A percentile compares a stretch with the other conserved stretches of the same genome.
Conservation (phyloP, 805 yeast genomes). For the Wickerhamiella nectarea region DNA sequence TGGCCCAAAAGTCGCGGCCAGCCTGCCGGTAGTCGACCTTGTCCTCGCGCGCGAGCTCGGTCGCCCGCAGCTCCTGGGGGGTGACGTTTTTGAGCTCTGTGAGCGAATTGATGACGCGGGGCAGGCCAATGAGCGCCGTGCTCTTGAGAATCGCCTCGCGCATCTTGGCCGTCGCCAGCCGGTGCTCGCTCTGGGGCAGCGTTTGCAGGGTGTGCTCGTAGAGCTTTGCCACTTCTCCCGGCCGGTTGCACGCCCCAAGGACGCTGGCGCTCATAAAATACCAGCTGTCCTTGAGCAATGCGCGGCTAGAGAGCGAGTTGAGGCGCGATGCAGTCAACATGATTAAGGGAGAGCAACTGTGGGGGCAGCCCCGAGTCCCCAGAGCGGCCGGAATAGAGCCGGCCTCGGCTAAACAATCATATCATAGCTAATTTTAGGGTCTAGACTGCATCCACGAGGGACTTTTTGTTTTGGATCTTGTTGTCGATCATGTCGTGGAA, state of each 20-base stretch:
- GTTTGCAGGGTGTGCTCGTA: slow-evolving; percentile 51
- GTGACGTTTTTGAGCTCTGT: slow-evolving; percentile 50
- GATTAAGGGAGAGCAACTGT: too few species aligned
- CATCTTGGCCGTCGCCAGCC: slow-evolving; percentile 36
- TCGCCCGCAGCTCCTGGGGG: slow-evolving; percentile 36
- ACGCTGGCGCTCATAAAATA: slow-evolving; percentile 69
- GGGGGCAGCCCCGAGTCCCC: too few species aligned
- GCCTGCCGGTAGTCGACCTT: slow-evolving; percentile 23
- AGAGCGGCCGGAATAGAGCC: too few species aligned
- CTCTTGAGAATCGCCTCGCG: slow-evolving; percentile 71
- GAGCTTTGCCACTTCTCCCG: slow-evolving; percentile 63
- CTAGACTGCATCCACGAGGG: neutral
- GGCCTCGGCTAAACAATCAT: too few species aligned
- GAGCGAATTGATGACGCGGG: slow-evolving; percentile 70
- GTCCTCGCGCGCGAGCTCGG: slow-evolving; percentile 19
- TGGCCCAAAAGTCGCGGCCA: slow-evolving; percentile 59
- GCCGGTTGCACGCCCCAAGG: slow-evolving; percentile 66
- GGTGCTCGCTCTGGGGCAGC: slow-evolving; percentile 17
- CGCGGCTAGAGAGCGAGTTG: slow-evolving; percentile 39
- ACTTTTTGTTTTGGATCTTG: slow-evolving; percentile 62
- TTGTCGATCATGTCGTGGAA: slow-evolving; percentile 95
- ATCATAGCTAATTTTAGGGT: too few species aligned
- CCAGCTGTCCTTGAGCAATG: slow-evolving; percentile 50
- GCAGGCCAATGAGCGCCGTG: slow-evolving; percentile 70
- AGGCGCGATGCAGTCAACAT: slow-evolving; percentile 43